phyloP scores from a whole-genome alignment of 1,284 basidiomycete genomes.

The Filobasidium uniguttulatum region DNA sequence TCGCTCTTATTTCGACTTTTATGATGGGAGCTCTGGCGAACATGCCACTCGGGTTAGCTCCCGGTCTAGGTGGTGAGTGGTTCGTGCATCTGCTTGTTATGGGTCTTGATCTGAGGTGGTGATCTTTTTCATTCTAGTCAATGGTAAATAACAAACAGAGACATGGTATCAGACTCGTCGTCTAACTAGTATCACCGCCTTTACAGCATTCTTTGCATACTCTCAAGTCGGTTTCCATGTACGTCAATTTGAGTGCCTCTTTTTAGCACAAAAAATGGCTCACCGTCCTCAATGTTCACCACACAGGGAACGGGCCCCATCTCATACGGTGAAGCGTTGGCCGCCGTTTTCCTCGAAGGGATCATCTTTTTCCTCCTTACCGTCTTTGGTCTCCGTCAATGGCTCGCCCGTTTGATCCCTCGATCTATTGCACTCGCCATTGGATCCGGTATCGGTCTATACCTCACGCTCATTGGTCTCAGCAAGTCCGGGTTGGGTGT shows the following conservation, averaged over 20 bases:
- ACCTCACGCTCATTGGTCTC: constrained; percentile 42
- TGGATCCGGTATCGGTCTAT: constrained; percentile 74
- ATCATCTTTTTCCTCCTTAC: constrained; percentile 76
- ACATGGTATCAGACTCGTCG: too few species aligned
- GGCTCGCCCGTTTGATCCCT: constrained; percentile 76
- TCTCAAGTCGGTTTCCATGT: constrained; percentile 67
- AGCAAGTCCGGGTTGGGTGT: constrained; percentile 57
- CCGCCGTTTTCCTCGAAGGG: constrained; percentile 75
- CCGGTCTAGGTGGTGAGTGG: constrained; percentile 47
- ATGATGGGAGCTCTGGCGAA: constrained; percentile 76
- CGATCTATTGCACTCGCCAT: constrained; percentile 72
- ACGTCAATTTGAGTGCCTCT: constrained; percentile 35
- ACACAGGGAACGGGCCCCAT: constrained; percentile 46
- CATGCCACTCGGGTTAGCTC: constrained; percentile 55
- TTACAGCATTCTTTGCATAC: constrained; percentile 84
- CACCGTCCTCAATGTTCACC: background rate
- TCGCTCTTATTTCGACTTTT: constrained; percentile 58
- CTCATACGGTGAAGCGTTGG: constrained; percentile 66
- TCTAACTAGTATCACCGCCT: constrained; percentile 19
- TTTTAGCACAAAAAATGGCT: background rate
- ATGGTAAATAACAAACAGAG: constrained; percentile 11
- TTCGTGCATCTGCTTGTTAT: background rate
- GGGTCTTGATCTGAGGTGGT: too few species aligned
- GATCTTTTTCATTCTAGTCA: background rate
- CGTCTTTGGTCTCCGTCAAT: constrained; percentile 72